Evolutionary conservation across 192 early-diverging fungal genomes (phyloP).

Genomic region (Thoreauomyces humboldtii): DNA sequence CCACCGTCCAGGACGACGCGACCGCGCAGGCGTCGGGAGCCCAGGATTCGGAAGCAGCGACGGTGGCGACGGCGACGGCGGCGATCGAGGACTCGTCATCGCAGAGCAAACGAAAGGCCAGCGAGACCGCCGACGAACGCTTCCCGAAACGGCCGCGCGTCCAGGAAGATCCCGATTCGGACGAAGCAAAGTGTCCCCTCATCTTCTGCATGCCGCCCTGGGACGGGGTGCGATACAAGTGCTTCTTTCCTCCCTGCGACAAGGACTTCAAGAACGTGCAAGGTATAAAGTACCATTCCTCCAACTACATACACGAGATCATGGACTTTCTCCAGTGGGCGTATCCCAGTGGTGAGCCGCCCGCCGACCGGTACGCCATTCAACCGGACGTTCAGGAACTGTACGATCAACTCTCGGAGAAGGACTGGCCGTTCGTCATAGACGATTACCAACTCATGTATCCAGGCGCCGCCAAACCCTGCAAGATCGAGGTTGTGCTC

Average conservation of each 20-base stretch:
- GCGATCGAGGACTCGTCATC: too few species aligned
- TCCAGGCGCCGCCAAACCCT: not conserved
- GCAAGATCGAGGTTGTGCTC: not conserved
- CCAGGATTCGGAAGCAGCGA: too few species aligned
- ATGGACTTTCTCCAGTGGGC: slow-evolving; percentile 20
- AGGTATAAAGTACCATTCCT: slow-evolving; percentile 15
- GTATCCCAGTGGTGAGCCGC: not conserved
- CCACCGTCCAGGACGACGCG: too few species aligned
- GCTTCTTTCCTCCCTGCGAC: slow-evolving; percentile 13
- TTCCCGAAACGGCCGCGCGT: too few species aligned
- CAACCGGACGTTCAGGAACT: not conserved
- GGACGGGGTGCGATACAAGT: slow-evolving; percentile 29
- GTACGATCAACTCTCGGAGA: not conserved
- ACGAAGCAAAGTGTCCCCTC: too few species aligned
- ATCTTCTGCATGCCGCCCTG: too few species aligned
- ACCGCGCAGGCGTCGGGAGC: too few species aligned
- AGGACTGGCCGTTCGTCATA: slow-evolving; percentile 5
- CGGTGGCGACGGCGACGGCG: too few species aligned
- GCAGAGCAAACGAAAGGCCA: too few species aligned
- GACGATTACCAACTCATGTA: not conserved
- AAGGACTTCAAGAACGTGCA: slow-evolving; percentile 20
- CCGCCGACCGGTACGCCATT: not conserved
- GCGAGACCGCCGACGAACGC: too few species aligned
- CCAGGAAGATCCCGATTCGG: too few species aligned
- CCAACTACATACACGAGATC: slow-evolving; percentile 20